Conservation (phyloP, 2,329 filamentous ascomycete species). For the Raffaelea arxii region DNA sequence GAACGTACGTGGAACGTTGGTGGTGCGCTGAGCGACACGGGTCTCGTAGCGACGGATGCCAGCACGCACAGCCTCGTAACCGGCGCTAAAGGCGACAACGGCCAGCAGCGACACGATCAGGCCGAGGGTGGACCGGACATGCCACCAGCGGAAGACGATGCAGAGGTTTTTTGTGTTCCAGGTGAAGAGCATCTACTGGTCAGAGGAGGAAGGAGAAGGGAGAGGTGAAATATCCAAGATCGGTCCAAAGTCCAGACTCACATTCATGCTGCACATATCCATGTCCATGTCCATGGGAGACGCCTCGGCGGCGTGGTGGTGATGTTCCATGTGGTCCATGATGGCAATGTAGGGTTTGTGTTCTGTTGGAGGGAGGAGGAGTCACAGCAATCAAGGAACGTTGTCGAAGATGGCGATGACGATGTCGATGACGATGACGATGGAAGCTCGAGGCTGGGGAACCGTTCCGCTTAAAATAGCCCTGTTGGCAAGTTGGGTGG, state of each 20-base stretch:
- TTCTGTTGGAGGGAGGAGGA: too few relatives aligned
- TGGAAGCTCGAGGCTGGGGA: too few relatives aligned
- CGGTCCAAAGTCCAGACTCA: slow-evolving; percentile 31
- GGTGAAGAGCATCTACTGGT: slow-evolving; percentile 84
- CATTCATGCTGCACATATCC: slow-evolving; percentile 84
- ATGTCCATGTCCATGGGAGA: slow-evolving; percentile 44
- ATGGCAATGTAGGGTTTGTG: too few relatives aligned
- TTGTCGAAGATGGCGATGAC: too few relatives aligned
- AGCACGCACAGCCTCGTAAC: slow-evolving; percentile 83
- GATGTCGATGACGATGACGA: too few relatives aligned
- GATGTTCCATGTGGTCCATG: slow-evolving; percentile 34
- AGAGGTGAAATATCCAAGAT: neutral
- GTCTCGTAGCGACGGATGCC: slow-evolving; percentile 67
- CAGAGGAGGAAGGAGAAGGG: neutral
- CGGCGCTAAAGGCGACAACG: slow-evolving; percentile 75
- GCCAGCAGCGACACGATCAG: slow-evolving; percentile 75
- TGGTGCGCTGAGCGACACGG: slow-evolving; percentile 34
- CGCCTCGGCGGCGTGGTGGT: slow-evolving; percentile 38
- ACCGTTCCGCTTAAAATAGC: too few relatives aligned
- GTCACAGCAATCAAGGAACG: too few relatives aligned
- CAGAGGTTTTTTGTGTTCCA: slow-evolving; percentile 92
- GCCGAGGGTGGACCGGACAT: slow-evolving; percentile 61
- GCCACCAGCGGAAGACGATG: slow-evolving; percentile 92
- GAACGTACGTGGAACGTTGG: slow-evolving; percentile 46
- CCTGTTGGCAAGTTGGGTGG: too few relatives aligned